Percentiles rank a stretch among this genome's conserved stretches.
phyloP scores from a whole-genome alignment of 305 asterid species.

The Solanum aculeatissimum region DNA sequence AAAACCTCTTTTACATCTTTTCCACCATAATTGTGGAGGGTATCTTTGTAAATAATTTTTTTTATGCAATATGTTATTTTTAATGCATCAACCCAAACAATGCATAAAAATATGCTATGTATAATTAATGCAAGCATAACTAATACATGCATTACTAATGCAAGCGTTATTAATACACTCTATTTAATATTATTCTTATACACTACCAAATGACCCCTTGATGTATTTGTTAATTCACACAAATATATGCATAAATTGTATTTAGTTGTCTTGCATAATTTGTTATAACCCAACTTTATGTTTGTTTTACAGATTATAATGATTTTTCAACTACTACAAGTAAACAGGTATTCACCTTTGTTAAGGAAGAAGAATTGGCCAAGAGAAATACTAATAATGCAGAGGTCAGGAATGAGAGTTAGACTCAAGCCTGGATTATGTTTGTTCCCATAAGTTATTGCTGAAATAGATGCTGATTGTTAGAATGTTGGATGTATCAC shows the following conservation, averaged over 20 bases:
- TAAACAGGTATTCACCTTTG: constrained; percentile 42
- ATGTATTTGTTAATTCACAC: not conserved
- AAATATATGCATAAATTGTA: not conserved
- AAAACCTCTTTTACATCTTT: too few species aligned
- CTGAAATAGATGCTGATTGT: constrained; percentile 16
- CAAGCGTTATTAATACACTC: too few species aligned
- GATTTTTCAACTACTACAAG: constrained; percentile 23
- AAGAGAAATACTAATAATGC: constrained; percentile 22
- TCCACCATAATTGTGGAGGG: too few species aligned
- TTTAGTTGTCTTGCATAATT: not conserved
- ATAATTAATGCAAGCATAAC: too few species aligned
- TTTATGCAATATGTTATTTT: too few species aligned
- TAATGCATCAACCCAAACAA: too few species aligned
- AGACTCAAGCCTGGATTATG: not conserved
- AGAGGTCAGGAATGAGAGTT: constrained; percentile 37
- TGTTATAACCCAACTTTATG: not conserved
- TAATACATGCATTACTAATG: too few species aligned
- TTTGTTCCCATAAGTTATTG: not conserved
- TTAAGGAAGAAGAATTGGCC: constrained; percentile 23
- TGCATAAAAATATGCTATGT: too few species aligned
- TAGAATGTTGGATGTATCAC: constrained; percentile 9
- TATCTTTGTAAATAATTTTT: too few species aligned
- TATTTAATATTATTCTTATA: too few species aligned
- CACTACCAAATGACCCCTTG: not conserved
- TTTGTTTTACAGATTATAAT: constrained; percentile 40